Base-by-base conservation (phyloP, 768 basidiomycete species). In the Boletellus ananiceps region DNA sequence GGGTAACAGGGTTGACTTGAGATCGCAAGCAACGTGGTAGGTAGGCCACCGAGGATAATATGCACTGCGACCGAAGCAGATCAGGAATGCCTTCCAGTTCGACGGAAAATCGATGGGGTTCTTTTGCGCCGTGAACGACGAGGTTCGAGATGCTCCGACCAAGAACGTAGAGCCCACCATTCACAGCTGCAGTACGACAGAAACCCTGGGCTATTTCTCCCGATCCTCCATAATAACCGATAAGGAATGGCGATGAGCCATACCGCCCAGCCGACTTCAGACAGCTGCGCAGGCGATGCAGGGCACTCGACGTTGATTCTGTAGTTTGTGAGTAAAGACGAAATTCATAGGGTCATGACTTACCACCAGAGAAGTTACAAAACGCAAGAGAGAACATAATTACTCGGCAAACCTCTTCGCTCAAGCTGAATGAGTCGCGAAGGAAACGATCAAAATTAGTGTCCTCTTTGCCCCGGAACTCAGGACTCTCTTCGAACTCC, bases 201-300 rank as follows among this genome's bases (percentile, higher is more conserved):
- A 88, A 98, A 2, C 93, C 94, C 67, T 97, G 95, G 0, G 88
- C 79, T 11, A 97, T 82, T 61, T 97, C 95, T 5, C 95, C 95
- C 0, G 86, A 75, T 16, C 93, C 90, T 15, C 95, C 95, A 63
- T 96, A 97, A 57, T 96, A 92, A 0, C 92, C 92, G n/a, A 98
- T 75, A 14, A 98, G 79, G 70, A 93, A 97, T 2, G 93, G 83
- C 0, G 83, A 83, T n/a, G 68, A 77, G 66, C 94, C 94, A 60
- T 96, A 97, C 27, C 90, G 77, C 3, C 94, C 93, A 15, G 82
- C 69, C 0, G 93, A 90, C 41, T 75, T 82, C 13, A 97, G 73
- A 62, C 88, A 93, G 19, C 74, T 69, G 7, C 83, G 80, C 11
- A 93, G 69, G 7, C 93, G 83, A n/a, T 67, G 65, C 8, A 98